Conservation (phyloP, 2,329 filamentous ascomycete species). For the Aspergillus phoenicis region DNA sequence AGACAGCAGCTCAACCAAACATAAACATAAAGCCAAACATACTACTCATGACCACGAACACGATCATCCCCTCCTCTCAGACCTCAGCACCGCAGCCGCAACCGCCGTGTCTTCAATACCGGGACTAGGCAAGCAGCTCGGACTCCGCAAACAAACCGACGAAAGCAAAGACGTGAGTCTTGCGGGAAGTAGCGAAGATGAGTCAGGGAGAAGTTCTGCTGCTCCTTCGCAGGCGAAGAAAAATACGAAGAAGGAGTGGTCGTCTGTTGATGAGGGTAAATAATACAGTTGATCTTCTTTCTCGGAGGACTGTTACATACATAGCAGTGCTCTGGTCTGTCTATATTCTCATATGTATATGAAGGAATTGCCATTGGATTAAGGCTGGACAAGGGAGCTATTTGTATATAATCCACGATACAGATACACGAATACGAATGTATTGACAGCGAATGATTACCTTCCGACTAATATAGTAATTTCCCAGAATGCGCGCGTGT, state of each 20-base stretch:
- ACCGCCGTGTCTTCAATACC: slow-evolving; percentile 12
- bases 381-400: too few species aligned
- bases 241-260: background rate
- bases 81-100: slow-evolving; percentile 20
- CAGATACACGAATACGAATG: too few species aligned
- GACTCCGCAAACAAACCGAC: slow-evolving; percentile 66
- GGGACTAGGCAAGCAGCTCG: slow-evolving; percentile 60
- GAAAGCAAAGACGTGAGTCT: slow-evolving; percentile 69
- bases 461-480: too few species aligned
- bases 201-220: background rate
- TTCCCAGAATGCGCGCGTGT: too few species aligned
- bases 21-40: background rate
- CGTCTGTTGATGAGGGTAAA: background rate
- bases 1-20: slow-evolving; percentile 9
- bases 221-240: too few species aligned
- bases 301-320: too few species aligned
- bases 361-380: too few species aligned
- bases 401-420: too few species aligned
- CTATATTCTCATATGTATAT: too few species aligned
- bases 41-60: background rate
- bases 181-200: slow-evolving; percentile 64
- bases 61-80: slow-evolving; percentile 17
- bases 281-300: background rate
- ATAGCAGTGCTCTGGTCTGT: too few species aligned
- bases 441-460: too few species aligned